Base-by-base conservation (phyloP, 495 filamentous ascomycete genomes). In the Neurospora cerealis region DNA sequence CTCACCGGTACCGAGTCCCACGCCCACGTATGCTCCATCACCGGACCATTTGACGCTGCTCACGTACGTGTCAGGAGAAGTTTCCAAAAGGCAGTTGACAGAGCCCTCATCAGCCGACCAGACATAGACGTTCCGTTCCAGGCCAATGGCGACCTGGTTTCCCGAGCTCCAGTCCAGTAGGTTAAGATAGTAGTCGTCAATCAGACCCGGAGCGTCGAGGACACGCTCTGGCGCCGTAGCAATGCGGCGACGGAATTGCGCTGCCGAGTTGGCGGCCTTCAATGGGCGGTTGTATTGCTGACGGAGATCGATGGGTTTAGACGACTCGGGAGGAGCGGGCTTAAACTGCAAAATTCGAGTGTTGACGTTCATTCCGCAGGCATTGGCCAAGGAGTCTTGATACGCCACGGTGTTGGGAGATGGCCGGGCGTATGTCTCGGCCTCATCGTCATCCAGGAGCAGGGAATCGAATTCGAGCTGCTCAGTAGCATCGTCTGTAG, bases 141-240 rank as follows among this genome's bases (percentile, higher is more conserved):
- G 89, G 69, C 96, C 96, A 80, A 99, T 98, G 38, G 96, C 96
- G 70, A 99, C 95, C 81, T 98, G 96, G 86, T 99, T 99, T 60
- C 91, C 91, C 21, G 93, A 95, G 81, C 93, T 97, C 96, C 96
- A 99, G 84, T 99, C 96, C 24, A 98, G 86, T 38, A 99, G 86
- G 85, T 99, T 99, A 78, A 99, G 91, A 80, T 99, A 99, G 87
- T 98, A 99, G 82, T 99, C 96, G 80, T 99, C 96, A 72, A 98
- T 89, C 37, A 99, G 88, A 72, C 94, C 96, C 1, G 96, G 96
- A 1, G 96, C 96, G 81, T 99, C 96, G n/a, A 99, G 87, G 8
- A 99, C 96, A 70, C 96, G 93, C 82, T 99, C 96, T 1, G 96
- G 96, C 13, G 96, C 93, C 13, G 96, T 98, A 39, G 95, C 90